Conservation (phyloP, 2,329 filamentous ascomycete genomes). For the Macrophomina tecta region DNA sequence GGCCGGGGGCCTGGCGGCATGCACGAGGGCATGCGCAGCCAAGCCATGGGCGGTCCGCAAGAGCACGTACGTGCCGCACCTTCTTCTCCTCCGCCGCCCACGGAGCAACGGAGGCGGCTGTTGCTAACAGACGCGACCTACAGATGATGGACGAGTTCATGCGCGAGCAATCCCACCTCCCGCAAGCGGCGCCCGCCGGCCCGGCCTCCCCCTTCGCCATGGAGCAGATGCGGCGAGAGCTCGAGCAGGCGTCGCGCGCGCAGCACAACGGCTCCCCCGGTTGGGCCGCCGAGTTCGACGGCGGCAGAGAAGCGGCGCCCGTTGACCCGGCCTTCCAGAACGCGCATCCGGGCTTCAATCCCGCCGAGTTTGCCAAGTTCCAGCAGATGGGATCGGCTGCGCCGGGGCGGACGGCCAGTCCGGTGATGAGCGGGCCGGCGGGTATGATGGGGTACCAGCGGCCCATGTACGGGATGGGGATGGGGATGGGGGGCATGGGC, state of each 20-base stretch:
- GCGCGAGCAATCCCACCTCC: conserved; percentile 72
- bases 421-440: conserved; percentile 48
- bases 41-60: conserved; percentile 70
- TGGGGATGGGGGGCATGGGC: conserved; percentile 45
- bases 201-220: conserved; percentile 67
- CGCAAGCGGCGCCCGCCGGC: conserved; percentile 53
- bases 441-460: conserved; percentile 62
- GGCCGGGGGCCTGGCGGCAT: conserved; percentile 73
- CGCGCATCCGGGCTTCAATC: conserved; percentile 64
- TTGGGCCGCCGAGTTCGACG: conserved; percentile 70
- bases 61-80: conserved; percentile 55
- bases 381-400: conserved; percentile 72
- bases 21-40: conserved; percentile 78
- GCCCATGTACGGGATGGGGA: conserved; percentile 58
- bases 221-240: conserved; percentile 69
- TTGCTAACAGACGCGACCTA: conserved; percentile 10
- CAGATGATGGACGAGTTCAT: conserved; percentile 95
- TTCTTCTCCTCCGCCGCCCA: not conserved
- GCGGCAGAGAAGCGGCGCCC: conserved; percentile 63
- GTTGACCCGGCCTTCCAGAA: conserved; percentile 74
- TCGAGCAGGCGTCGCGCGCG: conserved; percentile 58
- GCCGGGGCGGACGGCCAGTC: conserved; percentile 66
- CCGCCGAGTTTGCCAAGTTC: conserved; percentile 88
- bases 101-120: not conserved
- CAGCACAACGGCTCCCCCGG: conserved; percentile 60